Base-by-base conservation (phyloP, 2,329 filamentous ascomycete genomes). In the Hypomyces perniciosus region DNA sequence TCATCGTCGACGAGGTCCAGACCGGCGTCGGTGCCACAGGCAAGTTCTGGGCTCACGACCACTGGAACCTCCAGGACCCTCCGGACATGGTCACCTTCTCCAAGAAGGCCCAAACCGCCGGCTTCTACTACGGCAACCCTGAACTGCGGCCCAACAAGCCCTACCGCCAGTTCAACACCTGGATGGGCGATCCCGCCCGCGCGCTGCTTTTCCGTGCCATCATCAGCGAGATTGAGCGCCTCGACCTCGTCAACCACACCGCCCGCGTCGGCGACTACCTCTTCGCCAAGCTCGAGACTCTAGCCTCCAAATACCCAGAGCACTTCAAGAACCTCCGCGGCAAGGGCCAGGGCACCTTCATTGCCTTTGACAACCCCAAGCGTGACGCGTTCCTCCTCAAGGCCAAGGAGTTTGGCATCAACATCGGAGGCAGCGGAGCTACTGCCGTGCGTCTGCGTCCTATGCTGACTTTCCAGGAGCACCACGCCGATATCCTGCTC, bases 131-230 rank as follows among this genome's bases (percentile, higher is more conserved):
- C 66, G 86, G 86, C 54, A 85, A 93, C 77, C 79, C 82, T 8
- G 83, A 81, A 39, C 78, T 96, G 59, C 79, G 88, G 9, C 90
- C 90, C 56, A 95, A 95, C 77, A 91, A 91, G 79, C 87, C 91
- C 5, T 96, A 95, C 77, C 85, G 90, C 55, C 90, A 96, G 72
- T 96, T 96, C 79, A 96, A 96, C 78, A 96, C 90, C 44, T 96
- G 90, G 90, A 95, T 96, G 86, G 90, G 90, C 62, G 90, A 96
- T 72, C 90, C 90, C 12, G 85, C 86, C 10, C 84, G 89, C 54
- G 89, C 87, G 12, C 74, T 96, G 54, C 78, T 96, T 58, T 95
- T 95, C 84, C 83, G 87, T 56, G 86, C 83, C 63, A 95, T 96
- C 72, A 81, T 92, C 65, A 72, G 87, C 52, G 90, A 96, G 73